Percentiles rank a stretch among this genome's conserved stretches.
Conservation (phyloP, 1,284 basidiomycete species). For the Taiwanofungus camphoratus region DNA sequence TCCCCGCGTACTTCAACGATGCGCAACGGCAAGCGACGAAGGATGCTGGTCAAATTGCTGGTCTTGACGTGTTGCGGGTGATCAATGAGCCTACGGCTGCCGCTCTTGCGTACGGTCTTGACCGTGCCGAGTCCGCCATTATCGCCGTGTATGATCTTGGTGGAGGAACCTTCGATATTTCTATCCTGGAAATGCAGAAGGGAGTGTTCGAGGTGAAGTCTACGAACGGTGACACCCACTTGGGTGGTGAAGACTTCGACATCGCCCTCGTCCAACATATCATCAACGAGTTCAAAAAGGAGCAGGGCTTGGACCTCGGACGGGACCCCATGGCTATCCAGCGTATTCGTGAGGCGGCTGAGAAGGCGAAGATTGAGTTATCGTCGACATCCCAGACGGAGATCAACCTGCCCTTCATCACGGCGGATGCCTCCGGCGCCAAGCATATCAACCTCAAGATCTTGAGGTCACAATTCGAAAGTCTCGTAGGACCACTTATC, state of each 20-base stretch:
- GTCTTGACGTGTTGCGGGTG: constrained; percentile 94
- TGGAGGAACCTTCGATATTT: constrained; percentile 99
- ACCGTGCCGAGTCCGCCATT: constrained; percentile 75
- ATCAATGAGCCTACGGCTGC: constrained; percentile 99
- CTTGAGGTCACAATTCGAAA: constrained; percentile 86
- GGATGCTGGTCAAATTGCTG: constrained; percentile 95
- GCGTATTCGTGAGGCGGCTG: constrained; percentile 96
- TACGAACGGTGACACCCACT: constrained; percentile 97
- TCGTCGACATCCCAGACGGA: constrained; percentile 93
- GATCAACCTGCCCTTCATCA: constrained; percentile 96
- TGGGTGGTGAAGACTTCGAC: constrained; percentile 99
- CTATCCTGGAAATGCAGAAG: constrained; percentile 98
- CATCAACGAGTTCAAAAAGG: constrained; percentile 92
- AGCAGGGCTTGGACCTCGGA: constrained; percentile 77
- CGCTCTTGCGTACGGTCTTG: constrained; percentile 94
- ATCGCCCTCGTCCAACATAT: constrained; percentile 87
- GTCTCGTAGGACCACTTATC: constrained; percentile 78
- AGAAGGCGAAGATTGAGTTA: constrained; percentile 99
- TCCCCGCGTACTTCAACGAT: constrained; percentile 99
- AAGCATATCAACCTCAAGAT: constrained; percentile 96
- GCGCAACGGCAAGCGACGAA: constrained; percentile 98
- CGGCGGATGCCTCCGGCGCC: constrained; percentile 88
- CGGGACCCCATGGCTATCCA: constrained; percentile 97
- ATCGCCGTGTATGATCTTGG: constrained; percentile 99
- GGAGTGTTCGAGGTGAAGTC: constrained; percentile 99